phyloP scores from a whole-genome alignment of 352 stramenopile species.

The Phytophthora fragariaefolia region DNA sequence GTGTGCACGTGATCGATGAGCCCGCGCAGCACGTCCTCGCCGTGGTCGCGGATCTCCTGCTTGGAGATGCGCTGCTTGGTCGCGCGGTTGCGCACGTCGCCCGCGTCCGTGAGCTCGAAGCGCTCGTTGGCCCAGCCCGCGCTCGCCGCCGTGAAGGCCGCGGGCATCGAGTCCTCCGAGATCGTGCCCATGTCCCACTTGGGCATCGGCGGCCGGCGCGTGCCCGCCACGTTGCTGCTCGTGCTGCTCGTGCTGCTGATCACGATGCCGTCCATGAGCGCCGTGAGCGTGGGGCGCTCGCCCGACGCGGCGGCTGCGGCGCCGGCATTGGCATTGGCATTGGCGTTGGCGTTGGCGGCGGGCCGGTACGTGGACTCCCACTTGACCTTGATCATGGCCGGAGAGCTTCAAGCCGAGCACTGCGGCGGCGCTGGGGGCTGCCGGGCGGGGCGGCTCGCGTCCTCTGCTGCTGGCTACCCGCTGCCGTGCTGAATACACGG shows the following conservation, averaged over 20 bases:
- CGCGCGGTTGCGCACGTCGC: conserved; percentile 57
- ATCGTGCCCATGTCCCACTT: conserved; percentile 84
- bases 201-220: conserved; percentile 32
- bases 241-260: conserved; percentile 24
- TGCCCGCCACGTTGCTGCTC: conserved; percentile 19
- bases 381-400: conserved; percentile 74
- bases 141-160: conserved; percentile 45
- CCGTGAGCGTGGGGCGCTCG: conserved; percentile 38
- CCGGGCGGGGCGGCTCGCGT: too few species aligned
- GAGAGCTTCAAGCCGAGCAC: too few species aligned
- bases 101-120: conserved; percentile 65
- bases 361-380: conserved; percentile 59
- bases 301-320: neutral
- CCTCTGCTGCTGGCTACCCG: conserved; percentile 28
- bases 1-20: conserved; percentile 82
- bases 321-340: neutral
- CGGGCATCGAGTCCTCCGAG: conserved; percentile 64
- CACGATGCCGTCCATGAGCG: conserved; percentile 52
- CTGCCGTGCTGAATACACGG: conserved; percentile 28
- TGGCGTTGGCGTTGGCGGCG: conserved; percentile 8
- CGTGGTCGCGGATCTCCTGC: conserved; percentile 69
- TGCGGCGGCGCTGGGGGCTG: too few species aligned
- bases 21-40: conserved; percentile 69
- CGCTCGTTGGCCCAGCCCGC: conserved; percentile 59
- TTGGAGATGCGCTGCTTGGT: conserved; percentile 70